Base-by-base conservation (phyloP, 768 basidiomycete genomes). In the Suillus placidus region DNA sequence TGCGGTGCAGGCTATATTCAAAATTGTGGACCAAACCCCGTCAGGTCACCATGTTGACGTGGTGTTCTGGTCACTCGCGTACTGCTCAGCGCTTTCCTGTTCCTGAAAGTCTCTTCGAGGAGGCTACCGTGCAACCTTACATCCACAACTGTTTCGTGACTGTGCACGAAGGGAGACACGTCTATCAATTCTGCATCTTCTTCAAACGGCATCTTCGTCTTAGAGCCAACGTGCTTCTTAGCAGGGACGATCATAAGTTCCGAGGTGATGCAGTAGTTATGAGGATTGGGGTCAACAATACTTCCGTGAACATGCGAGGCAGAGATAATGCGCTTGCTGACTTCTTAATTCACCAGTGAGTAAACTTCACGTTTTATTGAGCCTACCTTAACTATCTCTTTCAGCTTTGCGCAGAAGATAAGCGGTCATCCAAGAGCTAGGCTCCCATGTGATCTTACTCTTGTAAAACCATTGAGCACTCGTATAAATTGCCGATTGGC, bases 161-260 rank as follows among this genome's bases (percentile, higher is more conserved):
- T 3, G 6, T 69, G 1, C 4, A 6, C 9, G 54, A 69, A 10
- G 68, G 63, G 4, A 35, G 26, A 26, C 51, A 64, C 5, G 14
- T n/a, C 6, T 7, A 69, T 52, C 14, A 3, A 5, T 69, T 67
- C 20, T 7, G 26, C 38, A 23, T 69, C 0, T 69, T 67, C 51
- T 69, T 69, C 63, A 69, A 69, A 9, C 14, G 12, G 1, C 66
- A 69, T 35, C 45, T 38, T 30, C 5, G 23, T 30, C 68, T 69
- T 32, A 26, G 45, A 13, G 13, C 3, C 6, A 69, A 69, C 9
- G 4, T 14, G 1, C 18, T 54, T n/a, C 40, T 69, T 45, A 60
- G 66, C 0, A 20, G 6, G 0, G 5, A 6, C 18, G 45, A 32
- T 34, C 6, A 2, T 3, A 9, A 26, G 13, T 67, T 67, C n/a